Evolutionary conservation across 495 filamentous ascomycete species (phyloP), one percentile per base, ranked within the genome.

Genomic region (Astrothelium subdiscretum): DNA sequence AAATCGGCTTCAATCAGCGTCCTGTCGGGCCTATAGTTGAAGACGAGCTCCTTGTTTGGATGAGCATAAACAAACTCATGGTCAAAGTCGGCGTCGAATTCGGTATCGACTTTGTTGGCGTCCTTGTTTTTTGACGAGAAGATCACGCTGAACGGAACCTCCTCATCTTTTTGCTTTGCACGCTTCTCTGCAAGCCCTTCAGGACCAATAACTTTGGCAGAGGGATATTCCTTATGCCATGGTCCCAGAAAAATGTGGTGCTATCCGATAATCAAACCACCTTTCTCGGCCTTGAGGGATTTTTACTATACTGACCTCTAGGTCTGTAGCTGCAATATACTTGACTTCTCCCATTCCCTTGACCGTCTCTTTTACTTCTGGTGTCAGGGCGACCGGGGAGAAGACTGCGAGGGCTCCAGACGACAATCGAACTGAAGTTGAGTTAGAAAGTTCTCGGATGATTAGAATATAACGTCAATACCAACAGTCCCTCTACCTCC

Each of bases 1-100:
- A 97, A 71, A 70, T 98, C 94, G 22, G 90, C 94, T 75, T 96
- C 78, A 67, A 98, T 90, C n/a, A 98, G 75, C 0, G 90, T 91
- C 40, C 78, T 77, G 29, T 87, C 85, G 0, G 89, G 91, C 71
- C 87, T 88, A 72, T 95, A 89, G 69, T 85, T 72, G 72, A 97
- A 90, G 24, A 92, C 90, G 12, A 97, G 72, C 72, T 98, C 94
- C 71, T 88, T 87, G 70, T 91, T 95, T 13, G 78, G 75, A 71
- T 97, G 94, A 5, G 80, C 82, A 67, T 85, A 76, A 32, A 96
- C 87, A 70, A 85, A 95, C 73, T 97, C 92, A 65, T 82, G 81
- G 12, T 92, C 87, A 71, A 97, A 95, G 61, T 97, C 91, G 2
- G 73, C 67, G 68, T 92, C 90, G 69, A 97, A 96, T 35, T 94